These are phyloP conservation scores for Saraca asoca DNA, from an alignment of 331 rosid species.

Conservation along the genomic window DNA sequence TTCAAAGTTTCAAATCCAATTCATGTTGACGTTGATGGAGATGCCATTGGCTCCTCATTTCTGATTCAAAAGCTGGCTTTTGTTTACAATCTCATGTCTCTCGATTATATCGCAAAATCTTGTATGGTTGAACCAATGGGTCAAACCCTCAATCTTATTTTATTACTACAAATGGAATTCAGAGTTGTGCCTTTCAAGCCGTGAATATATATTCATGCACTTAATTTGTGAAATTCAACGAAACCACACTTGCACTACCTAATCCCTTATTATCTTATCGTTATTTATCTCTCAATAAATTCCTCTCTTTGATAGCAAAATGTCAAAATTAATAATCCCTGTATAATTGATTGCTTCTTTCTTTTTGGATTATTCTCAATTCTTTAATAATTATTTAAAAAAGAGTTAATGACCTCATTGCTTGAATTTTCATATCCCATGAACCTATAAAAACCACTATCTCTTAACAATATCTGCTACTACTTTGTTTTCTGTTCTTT, in stretches of 20 bases:
- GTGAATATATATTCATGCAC: too few species aligned
- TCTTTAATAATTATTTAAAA: too few species aligned
- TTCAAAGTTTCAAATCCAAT: too few species aligned
- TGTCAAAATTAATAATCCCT: slow-evolving; percentile 29
- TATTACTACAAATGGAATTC: too few species aligned
- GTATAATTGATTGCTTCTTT: too few species aligned
- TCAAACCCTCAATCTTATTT: slow-evolving; percentile 31
- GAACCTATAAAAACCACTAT: slow-evolving; percentile 52
- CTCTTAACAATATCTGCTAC: slow-evolving; percentile 25
- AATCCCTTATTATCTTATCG: slow-evolving; percentile 38
- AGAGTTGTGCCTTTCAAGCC: too few species aligned
- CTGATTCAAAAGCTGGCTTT: not conserved
- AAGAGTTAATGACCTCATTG: not conserved
- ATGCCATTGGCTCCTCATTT: not conserved
- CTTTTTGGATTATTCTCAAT: too few species aligned
- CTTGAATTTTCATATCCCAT: slow-evolving; percentile 32
- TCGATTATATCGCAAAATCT: slow-evolving; percentile 49
- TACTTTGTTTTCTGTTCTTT: not conserved
- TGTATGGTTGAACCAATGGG: slow-evolving; percentile 38
- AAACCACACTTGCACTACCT: slow-evolving; percentile 56
- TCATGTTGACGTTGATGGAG: slow-evolving; percentile 2
- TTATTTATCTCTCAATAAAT: slow-evolving; percentile 20
- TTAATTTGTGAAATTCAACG: too few species aligned
- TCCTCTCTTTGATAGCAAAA: slow-evolving; percentile 5
- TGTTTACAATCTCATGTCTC: slow-evolving; percentile 22